Evolutionary conservation across 2,329 filamentous ascomycete genomes (phyloP), one percentile per base, ranked within the genome.

Genomic region (Ophiostoma ulmi): DNA sequence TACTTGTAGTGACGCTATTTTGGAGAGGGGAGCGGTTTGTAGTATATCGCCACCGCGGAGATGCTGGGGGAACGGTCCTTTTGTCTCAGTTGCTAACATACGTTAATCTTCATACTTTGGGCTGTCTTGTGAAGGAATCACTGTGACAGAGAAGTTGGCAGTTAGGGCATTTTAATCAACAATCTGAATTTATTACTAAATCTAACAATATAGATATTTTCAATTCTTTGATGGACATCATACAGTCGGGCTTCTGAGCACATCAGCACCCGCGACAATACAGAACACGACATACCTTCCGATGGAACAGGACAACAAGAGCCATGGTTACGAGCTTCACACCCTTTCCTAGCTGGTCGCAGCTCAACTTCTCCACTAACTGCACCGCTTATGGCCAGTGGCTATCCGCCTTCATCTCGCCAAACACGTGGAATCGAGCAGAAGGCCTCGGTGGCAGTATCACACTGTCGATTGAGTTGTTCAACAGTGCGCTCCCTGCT

Each of bases 351-450:
- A 58, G 52, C 52, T 58, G 52, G 52, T 26, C 52, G 52, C 52
- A 74, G 17, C 73, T 75, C 70, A 65, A 75, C 69, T 75, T 75
- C 41, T 63, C 73, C 11, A 61, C 63, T 3, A 71, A 75, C 70
- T 75, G 74, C 67, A 68, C 69, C 1, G 68, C 66, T n/a, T 75
- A 69, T 39, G 74, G 74, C 41, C 66, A 70, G 1, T 75, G 73
- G 73, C 70, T 75, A 38, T 67, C 70, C 20, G 67, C 73, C 1
- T 74, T 68, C 22, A 64, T 58, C 17, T 7, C 52, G 52, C 52
- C 52, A n/a, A 58, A 58, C 13, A 58, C 52, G 31, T 58, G 52
- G 52, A 58, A 58, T 13, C n/a, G 8, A 11, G 52, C 52, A 26
- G 52, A 58, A 1, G 31, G 7, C 52, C 52, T 58, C 52, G n/a